Evolutionary conservation across 140 eudicot species (phyloP).

Genomic region (Artemisia princeps): DNA sequence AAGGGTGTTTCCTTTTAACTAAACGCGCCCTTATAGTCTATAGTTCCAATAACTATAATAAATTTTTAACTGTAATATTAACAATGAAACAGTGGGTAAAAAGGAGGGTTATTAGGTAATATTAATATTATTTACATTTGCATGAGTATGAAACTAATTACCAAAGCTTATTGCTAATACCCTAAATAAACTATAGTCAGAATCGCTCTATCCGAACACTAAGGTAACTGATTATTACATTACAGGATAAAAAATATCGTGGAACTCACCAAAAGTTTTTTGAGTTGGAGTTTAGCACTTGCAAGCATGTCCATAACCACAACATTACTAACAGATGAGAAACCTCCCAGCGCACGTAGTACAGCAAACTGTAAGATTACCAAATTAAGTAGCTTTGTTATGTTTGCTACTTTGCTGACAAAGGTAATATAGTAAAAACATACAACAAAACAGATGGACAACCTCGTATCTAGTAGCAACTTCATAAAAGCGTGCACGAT

Average conservation of each 20-base stretch:
- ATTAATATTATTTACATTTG: not conserved
- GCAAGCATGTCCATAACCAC: slow-evolving; percentile 56
- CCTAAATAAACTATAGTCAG: not conserved
- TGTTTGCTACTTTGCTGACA: not conserved
- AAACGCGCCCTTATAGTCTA: not conserved
- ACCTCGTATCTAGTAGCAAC: slow-evolving; percentile 94
- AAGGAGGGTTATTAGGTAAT: not conserved
- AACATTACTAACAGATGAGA: slow-evolving; percentile 38
- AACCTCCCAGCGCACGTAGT: slow-evolving; percentile 53
- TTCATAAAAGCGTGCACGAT: slow-evolving; percentile 75
- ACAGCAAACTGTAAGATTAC: slow-evolving; percentile 52
- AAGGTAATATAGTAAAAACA: slow-evolving; percentile 3
- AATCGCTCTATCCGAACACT: not conserved
- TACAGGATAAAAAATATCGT: not conserved
- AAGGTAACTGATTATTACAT: not conserved
- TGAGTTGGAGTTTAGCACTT: slow-evolving; percentile 63
- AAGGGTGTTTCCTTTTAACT: no score
- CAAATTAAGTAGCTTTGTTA: not conserved
- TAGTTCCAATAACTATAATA: not conserved
- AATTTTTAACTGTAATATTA: not conserved
- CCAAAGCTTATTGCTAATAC: not conserved
- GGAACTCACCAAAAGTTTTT: slow-evolving; percentile 66
- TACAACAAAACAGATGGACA: slow-evolving; percentile 8
- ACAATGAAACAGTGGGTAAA: not conserved
- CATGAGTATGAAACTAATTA: not conserved